phyloP scores from a whole-genome alignment of 805 yeast species.

The Maudiozyma serrabonitensis region DNA sequence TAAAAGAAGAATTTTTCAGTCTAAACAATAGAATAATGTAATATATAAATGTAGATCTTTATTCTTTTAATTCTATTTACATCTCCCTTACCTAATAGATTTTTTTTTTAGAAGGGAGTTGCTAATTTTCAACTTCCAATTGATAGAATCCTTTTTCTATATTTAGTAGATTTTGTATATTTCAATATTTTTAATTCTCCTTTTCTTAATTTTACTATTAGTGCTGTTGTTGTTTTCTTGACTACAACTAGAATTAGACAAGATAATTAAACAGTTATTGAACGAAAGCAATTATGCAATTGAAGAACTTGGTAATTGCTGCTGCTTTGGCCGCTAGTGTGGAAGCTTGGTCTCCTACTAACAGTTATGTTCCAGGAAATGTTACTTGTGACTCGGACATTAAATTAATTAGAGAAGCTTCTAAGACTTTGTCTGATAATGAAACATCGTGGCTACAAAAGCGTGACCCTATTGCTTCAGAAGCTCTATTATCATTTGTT shows the following conservation, averaged over 20 bases:
- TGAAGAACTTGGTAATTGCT: background rate
- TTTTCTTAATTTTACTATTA: too few species aligned
- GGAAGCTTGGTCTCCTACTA: slow-evolving; percentile 32
- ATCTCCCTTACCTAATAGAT: too few species aligned
- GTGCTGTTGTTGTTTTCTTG: background rate
- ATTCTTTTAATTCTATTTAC: too few species aligned
- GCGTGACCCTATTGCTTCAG: slow-evolving; percentile 37
- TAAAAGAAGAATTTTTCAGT: too few species aligned
- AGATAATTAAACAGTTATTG: background rate
- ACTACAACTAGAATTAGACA: background rate
- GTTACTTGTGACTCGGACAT: slow-evolving; percentile 41
- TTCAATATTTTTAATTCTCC: too few species aligned
- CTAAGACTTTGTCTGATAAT: slow-evolving; percentile 29
- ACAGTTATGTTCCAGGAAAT: slow-evolving; percentile 50
- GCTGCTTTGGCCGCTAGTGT: slow-evolving; percentile 2
- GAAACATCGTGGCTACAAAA: slow-evolving; percentile 44
- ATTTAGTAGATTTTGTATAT: too few species aligned
- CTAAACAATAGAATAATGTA: too few species aligned
- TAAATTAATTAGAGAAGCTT: slow-evolving; percentile 38
- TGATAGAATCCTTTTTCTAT: too few species aligned
- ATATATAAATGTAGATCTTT: too few species aligned
- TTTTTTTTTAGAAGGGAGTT: too few species aligned
- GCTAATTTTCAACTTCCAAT: too few species aligned
- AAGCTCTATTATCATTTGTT: slow-evolving; percentile 37
- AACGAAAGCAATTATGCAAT: background rate